Base-by-base conservation (phyloP, 208 protist genomes). In the Trypanosoma caninum region DNA sequence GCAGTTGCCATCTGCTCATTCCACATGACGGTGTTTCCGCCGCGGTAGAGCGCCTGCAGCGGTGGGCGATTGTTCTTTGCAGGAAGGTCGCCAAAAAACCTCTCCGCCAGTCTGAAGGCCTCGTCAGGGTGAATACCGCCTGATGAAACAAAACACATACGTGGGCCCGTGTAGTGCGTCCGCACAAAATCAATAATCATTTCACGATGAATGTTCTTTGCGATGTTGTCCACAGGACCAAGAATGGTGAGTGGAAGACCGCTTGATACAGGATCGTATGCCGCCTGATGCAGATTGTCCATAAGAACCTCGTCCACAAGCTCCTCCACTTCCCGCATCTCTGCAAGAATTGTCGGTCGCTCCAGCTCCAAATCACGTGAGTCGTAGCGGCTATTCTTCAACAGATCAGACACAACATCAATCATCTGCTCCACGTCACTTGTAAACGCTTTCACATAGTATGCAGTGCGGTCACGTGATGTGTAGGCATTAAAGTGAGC, bases 401-500 rank as follows among this genome's bases (percentile, higher is more conserved):
- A 75, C 31, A 99, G 93, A 74, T 99, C 98, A 0, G 97, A 82
- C 6, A 99, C 89, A 9, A 98, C 89, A 50, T 98, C 97, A 37
- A 99, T 84, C 53, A 96, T 89, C 68, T 97, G 74, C 51, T 85
- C 69, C 35, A 98, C 82, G 61, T 99, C 84, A 53, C 95, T 73
- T 55, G 93, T 98, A 60, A 99, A 93, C 22, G 89, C 91, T 74
- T 97, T 94, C 44, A 97, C 87, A 71, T 98, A 98, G 79, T 99
- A 99, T 18, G 94, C 96, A 16, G 94, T 98, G 41, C 94, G 95
- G 69, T 99, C 98, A 41, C 98, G 91, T 11, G 95, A 97, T 22
- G 98, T 99, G 85, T 99, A 99, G n/a, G 98, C 98, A 78, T 99
- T 99, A 45, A 99, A 97, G 64, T 97, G 93, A 11, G 85, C 97